phyloP scores from a whole-genome alignment of 2,329 filamentous ascomycete genomes.

The Gyromitra esculenta region DNA sequence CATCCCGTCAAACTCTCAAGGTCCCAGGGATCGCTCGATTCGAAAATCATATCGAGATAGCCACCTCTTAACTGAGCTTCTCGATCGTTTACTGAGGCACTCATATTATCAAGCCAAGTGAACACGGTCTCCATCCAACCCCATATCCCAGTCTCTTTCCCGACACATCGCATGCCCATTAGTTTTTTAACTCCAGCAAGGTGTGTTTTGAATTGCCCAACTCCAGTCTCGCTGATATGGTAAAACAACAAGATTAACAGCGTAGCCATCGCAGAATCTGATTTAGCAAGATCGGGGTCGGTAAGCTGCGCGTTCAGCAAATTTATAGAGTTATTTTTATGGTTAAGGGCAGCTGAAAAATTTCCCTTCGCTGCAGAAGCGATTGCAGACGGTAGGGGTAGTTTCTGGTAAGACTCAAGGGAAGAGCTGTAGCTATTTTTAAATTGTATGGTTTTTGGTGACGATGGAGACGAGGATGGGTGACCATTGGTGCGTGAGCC shows the following conservation, averaged over 20 bases:
- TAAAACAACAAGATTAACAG: conserved; percentile 89
- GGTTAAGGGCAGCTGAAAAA: conserved; percentile 68
- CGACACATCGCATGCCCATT: conserved; percentile 75
- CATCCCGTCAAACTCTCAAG: conserved; percentile 88
- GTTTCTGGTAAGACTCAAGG: conserved; percentile 27
- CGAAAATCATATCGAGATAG: conserved; percentile 72
- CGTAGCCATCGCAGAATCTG: conserved; percentile 88
- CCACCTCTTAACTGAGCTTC: conserved; percentile 77
- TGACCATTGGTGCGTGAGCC: conserved; percentile 53
- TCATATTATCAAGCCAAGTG: conserved; percentile 93
- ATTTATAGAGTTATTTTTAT: conserved; percentile 79
- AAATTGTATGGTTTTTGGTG: conserved; percentile 10
- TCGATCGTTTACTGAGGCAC: conserved; percentile 88
- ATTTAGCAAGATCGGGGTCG: conserved; percentile 76
- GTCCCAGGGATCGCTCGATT: conserved; percentile 74
- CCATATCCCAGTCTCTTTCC: conserved; percentile 72
- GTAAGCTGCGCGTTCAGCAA: conserved; percentile 85
- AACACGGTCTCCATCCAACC: conserved; percentile 94
- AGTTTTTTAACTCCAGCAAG: conserved; percentile 94
- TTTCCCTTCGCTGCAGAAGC: conserved; percentile 55
- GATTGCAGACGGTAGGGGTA: conserved; percentile 45
- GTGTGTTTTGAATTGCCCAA: conserved; percentile 92
- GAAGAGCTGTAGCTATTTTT: conserved; percentile 25
- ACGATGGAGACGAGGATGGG: conserved; percentile 37
- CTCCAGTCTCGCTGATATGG: conserved; percentile 90